phyloP scores from a whole-genome alignment of 2,329 filamentous ascomycete species.

The Akanthomyces uredinophilus region DNA sequence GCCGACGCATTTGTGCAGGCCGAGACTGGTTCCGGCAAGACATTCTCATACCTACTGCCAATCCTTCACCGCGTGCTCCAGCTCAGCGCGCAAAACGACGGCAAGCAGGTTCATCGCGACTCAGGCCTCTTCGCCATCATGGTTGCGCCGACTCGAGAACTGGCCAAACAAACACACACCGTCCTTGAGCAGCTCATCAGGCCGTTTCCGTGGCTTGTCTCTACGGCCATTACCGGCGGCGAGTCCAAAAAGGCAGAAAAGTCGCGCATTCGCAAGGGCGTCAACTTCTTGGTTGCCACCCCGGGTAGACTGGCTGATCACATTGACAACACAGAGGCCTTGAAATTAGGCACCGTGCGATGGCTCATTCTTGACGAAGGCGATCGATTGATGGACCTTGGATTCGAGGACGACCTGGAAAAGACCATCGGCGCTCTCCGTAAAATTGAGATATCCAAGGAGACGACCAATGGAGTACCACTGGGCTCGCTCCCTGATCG shows the following conservation, averaged over 20 bases:
- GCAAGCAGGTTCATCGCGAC: constrained; percentile 65
- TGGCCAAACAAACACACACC: constrained; percentile 87
- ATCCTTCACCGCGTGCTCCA: constrained; percentile 84
- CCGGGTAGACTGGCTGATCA: constrained; percentile 89
- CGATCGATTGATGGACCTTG: constrained; percentile 96
- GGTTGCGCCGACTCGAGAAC: constrained; percentile 86
- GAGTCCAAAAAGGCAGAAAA: constrained; percentile 78
- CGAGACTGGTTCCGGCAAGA: constrained; percentile 96
- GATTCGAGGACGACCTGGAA: constrained; percentile 90
- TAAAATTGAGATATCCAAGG: constrained; percentile 53
- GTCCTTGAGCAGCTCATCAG: constrained; percentile 81
- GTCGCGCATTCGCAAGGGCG: constrained; percentile 83
- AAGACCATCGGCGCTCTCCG: constrained; percentile 79
- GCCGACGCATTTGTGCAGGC: constrained; percentile 94
- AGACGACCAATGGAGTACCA: constrained; percentile 51
- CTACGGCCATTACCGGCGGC: constrained; percentile 71
- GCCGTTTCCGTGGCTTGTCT: constrained; percentile 92
- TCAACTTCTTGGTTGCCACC: constrained; percentile 94
- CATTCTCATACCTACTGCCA: constrained; percentile 88
- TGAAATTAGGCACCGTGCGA: constrained; percentile 82
- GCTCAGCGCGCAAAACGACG: constrained; percentile 56
- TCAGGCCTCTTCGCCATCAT: constrained; percentile 91
- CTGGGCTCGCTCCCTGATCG: constrained; percentile 66
- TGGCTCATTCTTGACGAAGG: constrained; percentile 96
- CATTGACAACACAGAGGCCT: constrained; percentile 81